Evolutionary conservation across 139 green algal species (phyloP).

Genomic region (Coelastrella sp.): DNA sequence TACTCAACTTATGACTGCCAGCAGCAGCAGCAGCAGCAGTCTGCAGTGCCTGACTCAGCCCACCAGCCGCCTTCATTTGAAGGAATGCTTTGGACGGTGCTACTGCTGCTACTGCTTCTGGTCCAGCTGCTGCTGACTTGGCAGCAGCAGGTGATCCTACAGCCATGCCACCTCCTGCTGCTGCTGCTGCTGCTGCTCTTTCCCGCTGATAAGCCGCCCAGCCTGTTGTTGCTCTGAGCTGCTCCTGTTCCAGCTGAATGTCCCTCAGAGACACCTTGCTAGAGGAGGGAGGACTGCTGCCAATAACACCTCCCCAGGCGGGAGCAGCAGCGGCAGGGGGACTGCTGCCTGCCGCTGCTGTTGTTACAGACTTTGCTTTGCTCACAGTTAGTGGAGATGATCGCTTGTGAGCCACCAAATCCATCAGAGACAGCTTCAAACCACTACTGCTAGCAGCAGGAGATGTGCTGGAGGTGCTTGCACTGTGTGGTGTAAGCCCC

Average conservation of each 20-base stretch:
- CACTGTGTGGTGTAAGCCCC: background rate
- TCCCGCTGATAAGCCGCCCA: slow-evolving; percentile 40
- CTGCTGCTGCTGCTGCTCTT: slow-evolving; percentile 25
- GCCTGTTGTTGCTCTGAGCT: slow-evolving; percentile 20
- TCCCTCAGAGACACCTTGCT: slow-evolving; percentile 19
- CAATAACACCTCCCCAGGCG: slow-evolving; percentile 26
- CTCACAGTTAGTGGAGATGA: slow-evolving; percentile 2
- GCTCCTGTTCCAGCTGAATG: slow-evolving; percentile 46
- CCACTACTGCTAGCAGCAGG: background rate
- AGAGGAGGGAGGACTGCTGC: slow-evolving; percentile 26
- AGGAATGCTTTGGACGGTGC: background rate
- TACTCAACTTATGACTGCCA: background rate
- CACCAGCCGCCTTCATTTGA: slow-evolving; percentile 24
- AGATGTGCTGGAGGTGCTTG: background rate
- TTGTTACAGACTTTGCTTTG: background rate
- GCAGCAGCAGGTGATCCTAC: background rate
- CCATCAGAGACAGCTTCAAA: slow-evolving; percentile 33
- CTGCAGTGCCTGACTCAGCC: background rate
- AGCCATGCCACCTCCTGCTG: too few relatives aligned
- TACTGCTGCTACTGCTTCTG: background rate
- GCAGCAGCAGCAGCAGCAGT: background rate
- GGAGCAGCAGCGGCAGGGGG: slow-evolving; percentile 20
- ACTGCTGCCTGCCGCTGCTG: background rate
- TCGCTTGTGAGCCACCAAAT: slow-evolving; percentile 34
- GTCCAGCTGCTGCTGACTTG: background rate